Evolutionary conservation across 2,329 filamentous ascomycete species (phyloP).

Genomic region (Penicillium italicum): DNA sequence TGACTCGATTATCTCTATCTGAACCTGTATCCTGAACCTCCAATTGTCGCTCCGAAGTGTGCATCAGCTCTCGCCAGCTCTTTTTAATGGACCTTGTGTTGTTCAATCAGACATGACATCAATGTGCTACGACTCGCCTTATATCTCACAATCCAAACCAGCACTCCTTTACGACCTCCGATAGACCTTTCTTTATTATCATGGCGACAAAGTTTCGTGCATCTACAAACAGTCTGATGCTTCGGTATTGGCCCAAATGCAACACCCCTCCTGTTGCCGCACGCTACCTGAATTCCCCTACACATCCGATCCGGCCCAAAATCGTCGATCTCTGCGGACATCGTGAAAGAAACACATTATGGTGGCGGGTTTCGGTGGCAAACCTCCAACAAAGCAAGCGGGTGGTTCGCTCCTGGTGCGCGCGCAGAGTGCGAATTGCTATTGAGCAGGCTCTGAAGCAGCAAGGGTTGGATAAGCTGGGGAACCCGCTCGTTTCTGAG

Average conservation of each 20-base stretch:
- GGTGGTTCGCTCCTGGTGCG: constrained; percentile 47
- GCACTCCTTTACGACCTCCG: neutral
- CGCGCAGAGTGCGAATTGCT: constrained; percentile 44
- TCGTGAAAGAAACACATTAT: constrained; percentile 44
- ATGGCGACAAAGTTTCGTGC: constrained; percentile 19
- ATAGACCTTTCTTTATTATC: neutral
- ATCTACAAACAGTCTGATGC: constrained; percentile 18
- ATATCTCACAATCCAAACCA: neutral
- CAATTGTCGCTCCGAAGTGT: neutral
- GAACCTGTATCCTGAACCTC: neutral
- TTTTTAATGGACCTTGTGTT: neutral
- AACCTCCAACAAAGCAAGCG: constrained; percentile 34
- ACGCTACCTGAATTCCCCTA: constrained; percentile 28
- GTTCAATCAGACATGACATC: constrained; percentile 16
- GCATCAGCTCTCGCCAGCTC: neutral
- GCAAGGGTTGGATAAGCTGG: constrained; percentile 44
- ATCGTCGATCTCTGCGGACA: constrained; percentile 35
- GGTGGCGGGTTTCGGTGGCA: constrained; percentile 45
- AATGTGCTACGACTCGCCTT: constrained; percentile 4
- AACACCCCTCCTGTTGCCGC: constrained; percentile 27
- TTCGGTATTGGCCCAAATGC: constrained; percentile 26
- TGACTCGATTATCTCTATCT: neutral
- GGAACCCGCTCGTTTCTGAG: constrained; percentile 7
- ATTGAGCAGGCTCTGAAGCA: constrained; percentile 46
- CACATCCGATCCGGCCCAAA: constrained; percentile 39